A percentile compares a stretch with the other conserved stretches of the same genome.
Evolutionary conservation across 345 rosid species (phyloP).

Genomic region (Eutrema japonicum): DNA sequence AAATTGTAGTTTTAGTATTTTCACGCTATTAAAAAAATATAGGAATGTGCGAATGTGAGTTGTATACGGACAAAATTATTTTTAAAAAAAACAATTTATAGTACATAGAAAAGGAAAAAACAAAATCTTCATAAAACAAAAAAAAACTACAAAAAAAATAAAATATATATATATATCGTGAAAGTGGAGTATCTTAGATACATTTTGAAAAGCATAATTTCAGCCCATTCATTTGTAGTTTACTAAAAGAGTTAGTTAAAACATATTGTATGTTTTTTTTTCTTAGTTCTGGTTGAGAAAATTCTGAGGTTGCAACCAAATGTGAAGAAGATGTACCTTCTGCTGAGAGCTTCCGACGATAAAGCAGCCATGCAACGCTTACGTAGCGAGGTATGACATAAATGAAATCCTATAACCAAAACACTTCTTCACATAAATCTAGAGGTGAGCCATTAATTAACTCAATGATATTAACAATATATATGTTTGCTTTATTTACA

Average conservation of each 20-base stretch:
- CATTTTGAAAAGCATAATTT: not conserved
- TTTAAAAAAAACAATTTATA: not conserved
- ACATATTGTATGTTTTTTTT: slow-evolving; percentile 1
- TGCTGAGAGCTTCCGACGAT: slow-evolving; percentile 71
- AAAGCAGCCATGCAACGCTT: slow-evolving; percentile 71
- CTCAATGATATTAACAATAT: not conserved
- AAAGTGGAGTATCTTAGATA: not conserved
- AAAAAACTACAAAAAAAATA: not conserved
- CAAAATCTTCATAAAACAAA: not conserved
- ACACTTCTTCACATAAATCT: not conserved
- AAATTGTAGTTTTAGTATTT: not conserved
- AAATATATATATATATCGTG: not conserved
- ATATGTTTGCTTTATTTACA: not conserved
- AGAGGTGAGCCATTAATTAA: not conserved
- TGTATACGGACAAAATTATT: not conserved
- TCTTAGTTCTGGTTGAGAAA: slow-evolving; percentile 81
- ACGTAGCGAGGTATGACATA: slow-evolving; percentile 62
- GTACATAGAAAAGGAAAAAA: not conserved
- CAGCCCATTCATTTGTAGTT: not conserved
- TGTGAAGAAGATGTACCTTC: slow-evolving; percentile 83
- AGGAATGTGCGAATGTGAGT: not conserved
- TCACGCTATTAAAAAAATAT: not conserved
- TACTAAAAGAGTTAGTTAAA: not conserved
- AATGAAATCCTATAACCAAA: slow-evolving; percentile 2
- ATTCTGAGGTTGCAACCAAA: slow-evolving; percentile 85